phyloP scores from a whole-genome alignment of 2,329 filamentous ascomycete genomes.

The Helotiales sp. region DNA sequence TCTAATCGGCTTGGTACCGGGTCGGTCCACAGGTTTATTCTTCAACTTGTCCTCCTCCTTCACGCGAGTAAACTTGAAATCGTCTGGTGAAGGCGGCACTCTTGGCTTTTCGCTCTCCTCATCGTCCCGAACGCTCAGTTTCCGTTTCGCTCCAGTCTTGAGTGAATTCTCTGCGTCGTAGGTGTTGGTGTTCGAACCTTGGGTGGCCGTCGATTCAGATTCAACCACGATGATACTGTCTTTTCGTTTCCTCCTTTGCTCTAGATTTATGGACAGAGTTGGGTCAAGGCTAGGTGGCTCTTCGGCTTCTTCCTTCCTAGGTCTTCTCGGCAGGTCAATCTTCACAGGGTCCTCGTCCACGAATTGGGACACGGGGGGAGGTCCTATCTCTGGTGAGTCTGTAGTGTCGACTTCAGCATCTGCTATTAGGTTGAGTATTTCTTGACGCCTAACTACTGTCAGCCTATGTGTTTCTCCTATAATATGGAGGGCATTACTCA shows the following conservation, averaged over 20 bases:
- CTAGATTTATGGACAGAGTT: constrained; percentile 33
- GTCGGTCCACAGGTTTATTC: constrained; percentile 11
- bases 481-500: constrained; percentile 50
- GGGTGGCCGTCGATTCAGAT: constrained; percentile 13
- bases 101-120: constrained; percentile 39
- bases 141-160: constrained; percentile 58
- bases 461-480: constrained; percentile 3
- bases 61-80: constrained; percentile 29
- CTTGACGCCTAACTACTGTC: constrained; percentile 30
- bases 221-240: constrained; percentile 28
- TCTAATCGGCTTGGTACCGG: constrained; percentile 17
- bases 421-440: constrained; percentile 28
- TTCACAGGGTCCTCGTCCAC: constrained; percentile 58
- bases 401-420: constrained; percentile 38
- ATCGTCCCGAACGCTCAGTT: constrained; percentile 56
- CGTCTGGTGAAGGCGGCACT: constrained; percentile 36
- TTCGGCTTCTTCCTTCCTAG: constrained; percentile 17
- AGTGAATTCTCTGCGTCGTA: constrained; percentile 29
- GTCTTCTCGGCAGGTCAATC: constrained; percentile 46
- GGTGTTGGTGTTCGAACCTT: constrained; percentile 8
- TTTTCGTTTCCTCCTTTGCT: constrained; percentile 36
- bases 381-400: constrained; percentile 69
- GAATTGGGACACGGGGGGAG: constrained; percentile 59
- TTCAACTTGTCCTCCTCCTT: constrained; percentile 32
- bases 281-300: constrained; percentile 25